Evolutionary conservation across 352 stramenopile species (phyloP).

Genomic region (Phytopythium boreale): DNA sequence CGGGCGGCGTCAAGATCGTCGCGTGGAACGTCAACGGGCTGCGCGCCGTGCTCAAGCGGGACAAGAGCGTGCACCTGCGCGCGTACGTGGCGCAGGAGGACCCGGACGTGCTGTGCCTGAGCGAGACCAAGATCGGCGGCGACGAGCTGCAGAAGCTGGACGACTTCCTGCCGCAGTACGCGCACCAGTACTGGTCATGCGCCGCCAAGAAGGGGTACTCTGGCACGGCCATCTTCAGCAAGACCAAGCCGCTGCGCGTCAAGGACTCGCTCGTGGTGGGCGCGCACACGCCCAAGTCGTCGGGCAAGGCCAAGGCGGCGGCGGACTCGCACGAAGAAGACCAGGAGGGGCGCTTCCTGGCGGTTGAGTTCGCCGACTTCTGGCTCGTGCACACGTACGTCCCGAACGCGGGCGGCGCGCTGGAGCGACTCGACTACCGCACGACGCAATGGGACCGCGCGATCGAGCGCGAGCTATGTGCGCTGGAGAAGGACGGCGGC

Average conservation of each 20-base stretch:
- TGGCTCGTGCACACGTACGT: constrained; percentile 89
- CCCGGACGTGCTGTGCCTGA: constrained; percentile 80
- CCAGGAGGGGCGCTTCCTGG: constrained; percentile 77
- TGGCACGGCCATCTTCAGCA: constrained; percentile 71
- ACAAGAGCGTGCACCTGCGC: constrained; percentile 60
- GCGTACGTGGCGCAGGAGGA: constrained; percentile 78
- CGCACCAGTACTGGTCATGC: constrained; percentile 77
- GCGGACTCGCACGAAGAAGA: constrained; percentile 16
- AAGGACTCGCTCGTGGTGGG: constrained; percentile 61
- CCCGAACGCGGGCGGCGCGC: constrained; percentile 66
- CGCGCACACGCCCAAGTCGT: constrained; percentile 26
- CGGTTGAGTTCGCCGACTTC: constrained; percentile 67
- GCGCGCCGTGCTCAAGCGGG: constrained; percentile 69
- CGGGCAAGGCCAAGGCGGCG: constrained; percentile 12
- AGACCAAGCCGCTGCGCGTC: constrained; percentile 68
- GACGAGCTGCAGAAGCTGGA: constrained; percentile 76
- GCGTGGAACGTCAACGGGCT: constrained; percentile 87
- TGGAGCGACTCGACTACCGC: constrained; percentile 71
- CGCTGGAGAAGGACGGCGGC: constrained; percentile 47
- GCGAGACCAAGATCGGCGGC: constrained; percentile 80
- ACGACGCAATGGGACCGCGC: constrained; percentile 76
- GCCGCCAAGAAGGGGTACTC: constrained; percentile 78
- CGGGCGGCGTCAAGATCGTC: constrained; percentile 41
- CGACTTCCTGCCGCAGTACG: constrained; percentile 68
- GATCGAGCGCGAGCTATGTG: constrained; percentile 63